Evolutionary conservation across 2,329 filamentous ascomycete species (phyloP), one percentile per base, ranked within the genome.

Genomic region (Colletotrichum higginsianum): DNA sequence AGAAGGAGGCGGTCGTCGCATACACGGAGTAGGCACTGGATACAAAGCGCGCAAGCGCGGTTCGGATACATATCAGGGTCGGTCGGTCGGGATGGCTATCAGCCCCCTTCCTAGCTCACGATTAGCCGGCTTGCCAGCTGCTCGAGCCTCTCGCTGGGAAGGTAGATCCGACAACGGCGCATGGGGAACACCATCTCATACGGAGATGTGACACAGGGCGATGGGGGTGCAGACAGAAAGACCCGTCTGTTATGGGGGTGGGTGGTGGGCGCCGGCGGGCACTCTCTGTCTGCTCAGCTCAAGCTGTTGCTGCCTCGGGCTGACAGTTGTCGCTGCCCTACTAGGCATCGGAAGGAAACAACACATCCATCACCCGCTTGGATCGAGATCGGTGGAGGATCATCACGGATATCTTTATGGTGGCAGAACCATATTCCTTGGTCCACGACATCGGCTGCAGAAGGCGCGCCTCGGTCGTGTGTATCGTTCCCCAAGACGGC

Each of bases 61-160:
- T 62, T 53, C 47, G 60, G 35, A 23, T 50, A 53, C 60, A 61
- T 49, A 35, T 61, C 58, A 21, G 47, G 9, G 9, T 38, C 35
- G 35, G 35, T 38, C 35, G 35, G 46, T 52, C 47, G 35, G 46
- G 35, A 38, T 35, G 47, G n/a, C 21, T 35, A 42, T 62, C 60
- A 44, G n/a, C 35, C 47, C 47, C 47, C 21, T 52, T 62, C 60
- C 35, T 42, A 23, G 47, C 50, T 61, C 47, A 30, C 67, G 67
- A 49, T 70, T 70, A 70, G 67, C 61, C 52, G 35, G 52, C 55
- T 56, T 55, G 67, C 61, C 52, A 55, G 52, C 55, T 56, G 63
- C 44, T 65, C 52, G 62, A 65, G 35, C 44, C 56, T 61, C 38
- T 18, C 30, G 44, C 44, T 40, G 53, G 64, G 21, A 23, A 42